Evolutionary conservation across 371 early-diverging fungal species (phyloP), one percentile per base, ranked within the genome.

Genomic region (Saksenaea oblongispora): DNA sequence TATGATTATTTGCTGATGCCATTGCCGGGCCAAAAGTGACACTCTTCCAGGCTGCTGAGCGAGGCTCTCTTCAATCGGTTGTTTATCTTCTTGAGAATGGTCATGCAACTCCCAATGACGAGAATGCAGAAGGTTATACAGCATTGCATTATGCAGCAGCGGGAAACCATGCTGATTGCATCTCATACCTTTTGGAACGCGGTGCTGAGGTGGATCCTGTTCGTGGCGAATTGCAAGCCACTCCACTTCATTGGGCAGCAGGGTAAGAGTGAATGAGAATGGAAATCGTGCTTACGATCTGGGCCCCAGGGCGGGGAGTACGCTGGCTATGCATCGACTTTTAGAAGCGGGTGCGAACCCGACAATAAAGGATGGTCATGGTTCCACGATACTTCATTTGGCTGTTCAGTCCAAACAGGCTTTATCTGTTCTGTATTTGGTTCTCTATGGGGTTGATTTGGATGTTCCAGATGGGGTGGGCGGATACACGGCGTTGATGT

Each of bases 201-300:
- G 90, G 91, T 9, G 93, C 93, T 0, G 80, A 86, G 22, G 74
- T 94, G 13, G 87, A 96, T 70, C 84, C 85, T 0, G 62, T 80
- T 11, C 91, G 92, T 37, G 89, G 88, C 18, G 93, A 93, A 41
- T 76, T 90, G 36, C 66, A 79, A 34, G 93, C 94, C 2, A 90
- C 94, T 4, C 93, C 96, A 11, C 69, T 95, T 55, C 95, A 94
- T 63, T 96, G 96, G 97, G 95, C 95, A 15, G 73, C 89, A 39
- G 78, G 89, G 86, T 85, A 68, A 44, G 31, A n/a, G 27, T 31
- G 11, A 58, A n/a, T 26, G 5, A 61, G 42, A 14, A 0, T n/a
- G 18, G 8, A 41, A 41, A 11, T 1, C 5, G 22, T 18, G 51
- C 36, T 34, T 22, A 53, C 47, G 13, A 22, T 7, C 0, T 22